phyloP scores from a whole-genome alignment of 2,329 filamentous ascomycete species.

The Rutstroemia sp. region DNA sequence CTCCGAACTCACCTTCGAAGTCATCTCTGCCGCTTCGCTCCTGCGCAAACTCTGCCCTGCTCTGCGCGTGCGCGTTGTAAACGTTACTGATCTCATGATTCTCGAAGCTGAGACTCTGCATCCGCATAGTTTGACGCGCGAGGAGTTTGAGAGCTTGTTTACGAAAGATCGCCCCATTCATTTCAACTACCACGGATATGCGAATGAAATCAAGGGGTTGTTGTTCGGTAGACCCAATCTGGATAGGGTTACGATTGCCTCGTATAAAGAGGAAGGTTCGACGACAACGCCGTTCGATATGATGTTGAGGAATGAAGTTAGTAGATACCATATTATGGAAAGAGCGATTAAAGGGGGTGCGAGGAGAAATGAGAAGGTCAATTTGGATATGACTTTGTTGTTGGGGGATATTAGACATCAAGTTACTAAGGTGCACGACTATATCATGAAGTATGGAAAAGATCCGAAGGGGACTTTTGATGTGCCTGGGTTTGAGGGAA shows the following conservation, averaged over 20 bases:
- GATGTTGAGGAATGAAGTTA: conserved; percentile 57
- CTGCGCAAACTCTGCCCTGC: conserved; percentile 42
- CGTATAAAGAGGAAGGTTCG: conserved; percentile 57
- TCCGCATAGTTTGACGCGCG: conserved; percentile 47
- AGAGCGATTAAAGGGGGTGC: conserved; percentile 44
- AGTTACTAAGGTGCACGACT: conserved; percentile 42
- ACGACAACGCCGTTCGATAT: conserved; percentile 65
- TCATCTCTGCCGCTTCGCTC: conserved; percentile 52
- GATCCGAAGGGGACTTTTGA: conserved; percentile 48
- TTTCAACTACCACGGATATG: conserved; percentile 64
- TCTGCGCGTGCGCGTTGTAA: conserved; percentile 53
- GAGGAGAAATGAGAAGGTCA: conserved; percentile 40
- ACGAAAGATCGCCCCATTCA: conserved; percentile 47
- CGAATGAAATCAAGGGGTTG: conserved; percentile 51
- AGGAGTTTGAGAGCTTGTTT: conserved; percentile 49
- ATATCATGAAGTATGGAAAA: conserved; percentile 44
- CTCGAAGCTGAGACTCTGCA: conserved; percentile 47
- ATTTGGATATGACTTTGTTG: conserved; percentile 37
- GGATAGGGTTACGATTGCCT: conserved; percentile 47
- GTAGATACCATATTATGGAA: conserved; percentile 51
- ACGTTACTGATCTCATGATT: conserved; percentile 61
- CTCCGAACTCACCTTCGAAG: conserved; percentile 58
- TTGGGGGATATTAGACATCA: conserved; percentile 40
- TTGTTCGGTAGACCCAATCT: conserved; percentile 49
- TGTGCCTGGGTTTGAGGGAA: conserved; percentile 36